phyloP scores from a whole-genome alignment of 192 early-diverging fungal species.

The Allomyces arbusculus region DNA sequence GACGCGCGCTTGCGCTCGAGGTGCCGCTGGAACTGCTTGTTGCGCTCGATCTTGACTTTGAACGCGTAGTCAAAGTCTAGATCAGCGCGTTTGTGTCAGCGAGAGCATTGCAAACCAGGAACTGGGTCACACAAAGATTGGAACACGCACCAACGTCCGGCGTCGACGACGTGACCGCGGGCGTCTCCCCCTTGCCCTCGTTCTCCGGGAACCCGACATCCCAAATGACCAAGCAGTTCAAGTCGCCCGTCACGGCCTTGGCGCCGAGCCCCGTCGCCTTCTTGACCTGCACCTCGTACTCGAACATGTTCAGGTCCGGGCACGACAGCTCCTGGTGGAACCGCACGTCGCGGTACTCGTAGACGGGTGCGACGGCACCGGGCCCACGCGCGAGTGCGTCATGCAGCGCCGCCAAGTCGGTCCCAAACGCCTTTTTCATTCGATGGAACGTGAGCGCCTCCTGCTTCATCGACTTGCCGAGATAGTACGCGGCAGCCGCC shows the following conservation, averaged over 20 bases:
- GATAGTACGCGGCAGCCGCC: neutral
- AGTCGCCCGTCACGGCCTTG: no score
- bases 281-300: neutral
- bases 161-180: neutral
- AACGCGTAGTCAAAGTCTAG: constrained; percentile 32
- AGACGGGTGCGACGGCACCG: neutral
- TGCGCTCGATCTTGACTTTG: constrained; percentile 36
- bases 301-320: neutral
- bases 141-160: neutral
- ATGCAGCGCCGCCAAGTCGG: neutral
- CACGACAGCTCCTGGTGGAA: neutral
- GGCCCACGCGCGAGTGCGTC: neutral
- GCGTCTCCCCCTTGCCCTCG: neutral
- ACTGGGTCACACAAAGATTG: no score
- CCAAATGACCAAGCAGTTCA: neutral
- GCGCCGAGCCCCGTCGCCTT: neutral
- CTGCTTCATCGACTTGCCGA: neutral
- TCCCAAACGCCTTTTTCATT: neutral
- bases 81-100: no score
- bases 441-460: neutral
- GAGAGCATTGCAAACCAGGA: no score
- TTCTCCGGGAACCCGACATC: neutral
- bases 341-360: neutral
- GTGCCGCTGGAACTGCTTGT: constrained; percentile 34
- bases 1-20: constrained; percentile 43